A percentile compares a stretch with the other conserved stretches of the same genome.
phyloP scores from a whole-genome alignment of 306 rosid species.

The Ormosia emarginata region DNA sequence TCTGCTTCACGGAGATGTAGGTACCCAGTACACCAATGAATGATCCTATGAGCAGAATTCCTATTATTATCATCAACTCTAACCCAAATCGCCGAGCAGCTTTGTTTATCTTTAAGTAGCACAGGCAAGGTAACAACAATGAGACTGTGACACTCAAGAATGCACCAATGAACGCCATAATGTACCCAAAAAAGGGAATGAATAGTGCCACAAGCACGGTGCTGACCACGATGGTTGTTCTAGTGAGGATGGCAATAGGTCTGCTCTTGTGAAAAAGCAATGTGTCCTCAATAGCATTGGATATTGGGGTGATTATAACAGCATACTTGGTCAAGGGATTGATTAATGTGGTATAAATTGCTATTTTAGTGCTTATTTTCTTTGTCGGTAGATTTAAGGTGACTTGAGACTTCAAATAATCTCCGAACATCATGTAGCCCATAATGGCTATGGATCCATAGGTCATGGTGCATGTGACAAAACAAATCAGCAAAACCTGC shows the following conservation, averaged over 20 bases:
- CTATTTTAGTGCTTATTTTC: slow-evolving; percentile 47
- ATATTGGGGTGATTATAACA: slow-evolving; percentile 50
- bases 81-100: slow-evolving; percentile 40
- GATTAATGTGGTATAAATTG: slow-evolving; percentile 59
- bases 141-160: slow-evolving; percentile 43
- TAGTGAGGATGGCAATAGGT: slow-evolving; percentile 31
- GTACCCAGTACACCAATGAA: slow-evolving; percentile 52
- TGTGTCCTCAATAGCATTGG: slow-evolving; percentile 49
- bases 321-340: slow-evolving; percentile 72
- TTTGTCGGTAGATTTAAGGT: slow-evolving; percentile 58
- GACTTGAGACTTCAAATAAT: slow-evolving; percentile 46
- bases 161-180: slow-evolving; percentile 70
- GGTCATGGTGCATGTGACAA: slow-evolving; percentile 40
- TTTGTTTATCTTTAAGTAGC: slow-evolving; percentile 65
- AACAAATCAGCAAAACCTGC: slow-evolving; percentile 66
- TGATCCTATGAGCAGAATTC: slow-evolving; percentile 41
- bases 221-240: slow-evolving; percentile 49
- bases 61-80: slow-evolving; percentile 37
- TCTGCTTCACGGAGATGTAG: slow-evolving; percentile 39
- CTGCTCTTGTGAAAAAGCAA: slow-evolving; percentile 14
- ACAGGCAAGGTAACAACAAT: slow-evolving; percentile 54
- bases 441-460: slow-evolving; percentile 54
- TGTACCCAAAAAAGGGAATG: slow-evolving; percentile 59
- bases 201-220: slow-evolving; percentile 47
- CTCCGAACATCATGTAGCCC: slow-evolving; percentile 71